phyloP scores from a whole-genome alignment of 352 stramenopile genomes.

The Phytopythium chamaehyphon region DNA sequence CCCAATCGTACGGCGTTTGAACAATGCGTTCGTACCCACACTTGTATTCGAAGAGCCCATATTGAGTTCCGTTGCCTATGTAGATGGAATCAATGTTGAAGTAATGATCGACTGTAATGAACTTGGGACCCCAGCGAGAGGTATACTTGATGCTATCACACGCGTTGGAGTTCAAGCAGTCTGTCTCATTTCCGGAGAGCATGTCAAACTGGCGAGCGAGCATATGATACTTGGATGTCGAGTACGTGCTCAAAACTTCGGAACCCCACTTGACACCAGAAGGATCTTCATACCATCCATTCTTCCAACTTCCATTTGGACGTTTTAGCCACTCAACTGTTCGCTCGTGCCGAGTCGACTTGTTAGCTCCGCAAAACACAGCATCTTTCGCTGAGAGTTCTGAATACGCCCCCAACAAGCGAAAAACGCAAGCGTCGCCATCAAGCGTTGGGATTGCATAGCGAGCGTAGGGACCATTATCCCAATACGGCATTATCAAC shows the following conservation, averaged over 20 bases:
- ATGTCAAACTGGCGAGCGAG: not conserved
- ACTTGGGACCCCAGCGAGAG: slow-evolving; percentile 3
- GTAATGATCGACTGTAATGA: not conserved
- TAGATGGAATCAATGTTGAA: not conserved
- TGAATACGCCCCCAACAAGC: not conserved
- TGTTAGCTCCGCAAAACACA: slow-evolving; percentile 8
- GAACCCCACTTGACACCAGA: not conserved
- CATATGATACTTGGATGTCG: not conserved
- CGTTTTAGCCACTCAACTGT: slow-evolving; percentile 4
- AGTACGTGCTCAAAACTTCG: not conserved
- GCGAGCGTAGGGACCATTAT: slow-evolving; percentile 7
- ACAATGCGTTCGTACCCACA: slow-evolving; percentile 1
- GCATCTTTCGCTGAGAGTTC: not conserved
- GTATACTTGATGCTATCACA: not conserved
- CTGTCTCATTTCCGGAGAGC: not conserved
- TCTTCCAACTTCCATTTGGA: slow-evolving; percentile 1
- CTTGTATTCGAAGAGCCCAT: slow-evolving; percentile 35
- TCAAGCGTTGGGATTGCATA: slow-evolving; percentile 7
- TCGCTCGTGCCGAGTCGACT: not conserved
- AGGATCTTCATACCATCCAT: slow-evolving; percentile 9
- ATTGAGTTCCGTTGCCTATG: slow-evolving; percentile 11
- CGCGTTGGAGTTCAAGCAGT: not conserved
- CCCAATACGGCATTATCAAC: slow-evolving; percentile 15
- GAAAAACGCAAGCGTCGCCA: slow-evolving; percentile 9
- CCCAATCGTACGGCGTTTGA: slow-evolving; percentile 13